Evolutionary conservation across 1,139 yeast species (phyloP).

Genomic region (Sugiyamaella neomexicana): DNA sequence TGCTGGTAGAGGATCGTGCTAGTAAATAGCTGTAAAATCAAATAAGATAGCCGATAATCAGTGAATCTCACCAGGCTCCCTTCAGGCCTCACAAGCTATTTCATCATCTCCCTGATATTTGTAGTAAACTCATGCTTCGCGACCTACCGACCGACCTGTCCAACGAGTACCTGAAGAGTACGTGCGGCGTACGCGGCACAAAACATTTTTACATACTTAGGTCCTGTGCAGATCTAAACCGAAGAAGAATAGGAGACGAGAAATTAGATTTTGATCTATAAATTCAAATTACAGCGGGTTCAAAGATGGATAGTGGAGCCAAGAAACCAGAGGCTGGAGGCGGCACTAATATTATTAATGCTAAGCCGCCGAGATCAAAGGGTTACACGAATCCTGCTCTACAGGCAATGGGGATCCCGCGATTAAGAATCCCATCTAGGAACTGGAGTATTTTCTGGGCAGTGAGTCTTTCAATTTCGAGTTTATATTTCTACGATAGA

Average conservation of each 20-base stretch:
- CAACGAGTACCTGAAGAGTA: too few species aligned
- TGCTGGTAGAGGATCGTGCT: too few species aligned
- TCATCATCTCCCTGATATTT: too few species aligned
- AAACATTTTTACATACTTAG: too few species aligned
- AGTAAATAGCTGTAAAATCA: too few species aligned
- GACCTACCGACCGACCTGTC: too few species aligned
- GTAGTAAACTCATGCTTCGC: too few species aligned
- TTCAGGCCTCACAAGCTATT: too few species aligned
- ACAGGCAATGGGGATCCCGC: slow-evolving; percentile 80
- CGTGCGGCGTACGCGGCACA: slow-evolving; percentile 10
- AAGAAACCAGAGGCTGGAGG: slow-evolving; percentile 7
- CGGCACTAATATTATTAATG: not conserved
- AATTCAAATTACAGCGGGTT: not conserved
- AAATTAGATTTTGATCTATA: not conserved
- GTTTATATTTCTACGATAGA: slow-evolving; percentile 78
- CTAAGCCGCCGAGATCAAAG: slow-evolving; percentile 36
- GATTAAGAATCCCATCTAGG: slow-evolving; percentile 76
- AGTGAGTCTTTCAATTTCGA: slow-evolving; percentile 61
- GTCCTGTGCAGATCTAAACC: not conserved
- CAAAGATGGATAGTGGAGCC: slow-evolving; percentile 10
- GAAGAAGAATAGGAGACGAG: not conserved
- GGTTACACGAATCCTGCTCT: slow-evolving; percentile 85
- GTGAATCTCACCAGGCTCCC: too few species aligned
- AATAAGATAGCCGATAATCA: too few species aligned
- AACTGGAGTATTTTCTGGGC: slow-evolving; percentile 94